Conservation (phyloP, 768 basidiomycete species). For the Amanita subjunquillea region DNA sequence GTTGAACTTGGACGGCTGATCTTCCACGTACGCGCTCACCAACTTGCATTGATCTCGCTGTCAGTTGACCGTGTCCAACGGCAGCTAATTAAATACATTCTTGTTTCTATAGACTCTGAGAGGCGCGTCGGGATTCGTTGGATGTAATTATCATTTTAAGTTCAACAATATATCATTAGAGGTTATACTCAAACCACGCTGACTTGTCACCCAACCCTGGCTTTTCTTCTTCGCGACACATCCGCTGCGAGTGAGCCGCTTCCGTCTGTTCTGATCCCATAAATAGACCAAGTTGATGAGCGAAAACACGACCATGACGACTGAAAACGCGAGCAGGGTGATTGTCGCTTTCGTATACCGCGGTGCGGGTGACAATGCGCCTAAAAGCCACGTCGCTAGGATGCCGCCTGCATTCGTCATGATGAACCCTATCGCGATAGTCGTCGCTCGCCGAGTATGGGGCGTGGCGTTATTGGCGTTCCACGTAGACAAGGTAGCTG, state of each 20-base stretch:
- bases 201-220: conserved; percentile 36
- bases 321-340: conserved; percentile 31
- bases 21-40: too few species aligned
- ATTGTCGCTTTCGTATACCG: conserved; percentile 18
- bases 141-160: too few species aligned
- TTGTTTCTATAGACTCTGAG: too few species aligned
- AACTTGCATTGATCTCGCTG: too few species aligned
- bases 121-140: too few species aligned
- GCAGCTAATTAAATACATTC: too few species aligned
- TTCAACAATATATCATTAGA: conserved; percentile 14
- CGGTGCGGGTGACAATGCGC: conserved; percentile 37
- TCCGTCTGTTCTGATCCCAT: conserved; percentile 32
- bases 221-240: conserved; percentile 22
- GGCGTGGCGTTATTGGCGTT: conserved; percentile 23
- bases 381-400: conserved; percentile 50
- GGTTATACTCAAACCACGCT: conserved; percentile 44
- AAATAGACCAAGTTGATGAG: conserved; percentile 31
- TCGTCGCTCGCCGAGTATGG: conserved; percentile 41
- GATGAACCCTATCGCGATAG: conserved; percentile 46
- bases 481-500: conserved; percentile 36
- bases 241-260: conserved; percentile 23
- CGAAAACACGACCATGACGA: conserved; percentile 26
- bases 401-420: conserved; percentile 53
- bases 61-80: too few species aligned
- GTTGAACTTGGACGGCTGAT: too few species aligned